Base-by-base conservation (phyloP, 306 rosid species). In the Trichosanthes cucumerina region DNA sequence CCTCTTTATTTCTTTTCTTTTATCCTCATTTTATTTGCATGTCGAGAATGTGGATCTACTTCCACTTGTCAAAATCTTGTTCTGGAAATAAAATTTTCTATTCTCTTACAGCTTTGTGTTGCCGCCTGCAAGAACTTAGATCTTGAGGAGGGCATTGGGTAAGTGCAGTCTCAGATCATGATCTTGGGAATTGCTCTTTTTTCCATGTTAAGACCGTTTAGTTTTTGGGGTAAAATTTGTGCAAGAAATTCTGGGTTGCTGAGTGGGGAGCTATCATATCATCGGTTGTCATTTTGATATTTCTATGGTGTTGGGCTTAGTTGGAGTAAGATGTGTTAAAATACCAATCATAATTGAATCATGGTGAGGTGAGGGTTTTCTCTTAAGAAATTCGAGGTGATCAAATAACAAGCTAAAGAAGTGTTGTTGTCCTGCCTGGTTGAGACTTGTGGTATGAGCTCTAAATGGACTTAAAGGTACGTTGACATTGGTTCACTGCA, bases 21-120 rank as follows among this genome's bases (percentile, higher is more conserved):
- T 53, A 21, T 78, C 69, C 49, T 3, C 44, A 28, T 38, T 9
- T 56, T 75, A 49, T 49, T 23, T 28, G 71, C 39, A 11, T 84
- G 80, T 70, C 70, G 19, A 81, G 49, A 79, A 36, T 88, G 65
- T 92, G 92, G 91, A 83, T 88, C 88, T 85, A 83, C 86, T 84
- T 68, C 81, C 81, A 82, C 88, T 6, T 89, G 80, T 81, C 86
- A 75, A 83, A 85, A 85, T 78, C 86, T 83, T 83, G 86, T 91
- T 91, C 86, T 76, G 88, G 81, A 86, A 89, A 92, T 93, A 91
- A 92, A 90, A 80, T 88, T 83, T 89, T 74, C 87, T 87, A 82
- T 94, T 92, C 91, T 94, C 89, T 94, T 94, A 90, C 98, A 94
- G 98, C 98, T 91, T 79, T 83, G 90, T 90, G 88, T 81, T 83